Evolutionary conservation across 176 grass and related monocot species (phyloP), one percentile per base, ranked within the genome.

Genomic region (Oryza glumipatula): DNA sequence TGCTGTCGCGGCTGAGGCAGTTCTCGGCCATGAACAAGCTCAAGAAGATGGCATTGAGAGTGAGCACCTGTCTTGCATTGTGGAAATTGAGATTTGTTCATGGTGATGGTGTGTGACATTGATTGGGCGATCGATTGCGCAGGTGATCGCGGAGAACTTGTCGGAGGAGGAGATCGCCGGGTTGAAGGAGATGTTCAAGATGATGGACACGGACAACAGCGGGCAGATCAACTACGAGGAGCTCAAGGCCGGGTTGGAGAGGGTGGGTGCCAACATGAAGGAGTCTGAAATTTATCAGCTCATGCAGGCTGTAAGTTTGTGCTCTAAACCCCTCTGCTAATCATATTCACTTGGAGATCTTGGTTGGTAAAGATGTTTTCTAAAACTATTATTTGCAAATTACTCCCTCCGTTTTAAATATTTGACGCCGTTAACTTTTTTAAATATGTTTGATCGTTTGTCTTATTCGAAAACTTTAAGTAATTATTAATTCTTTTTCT

Each of bases 11-110:
- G 17, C 32, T 90, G 12, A 87, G 87, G 80, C 89, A 90, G 80
- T 90, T 90, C 76, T 87, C 84, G 32, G 89, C 89, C 17, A 90
- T 90, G 89, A 90, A 90, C 80, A 90, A 90, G 76, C 89, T 90
- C 0, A 90, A 87, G 49, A 90, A 90, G 80, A 90, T 90, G 89
- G 89, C 89, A 3, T 14, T 90, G 23, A 87, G 89, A 82, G 89
- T 90, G 75, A 80, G 84, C 11, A 24, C 7, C 43, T 32, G 30
- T 32, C 30, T 52, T 7, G 0, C 44, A 6, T 12, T 11, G 6
- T 63, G 23, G 33, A 43, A 7, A 36, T 2, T 24, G 7, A 11
- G 5, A 28, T 26, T 68, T 36, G 52, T 36, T 5, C 19, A 63
- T 15, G 3, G 45, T 47, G 39, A 41, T 41, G 8, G 8, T 41